Percentiles rank a stretch among this genome's conserved stretches.
These are phyloP conservation scores for Rhizoctonia solani DNA, from an alignment of 1,284 basidiomycete genomes.

Conservation along the genomic window DNA sequence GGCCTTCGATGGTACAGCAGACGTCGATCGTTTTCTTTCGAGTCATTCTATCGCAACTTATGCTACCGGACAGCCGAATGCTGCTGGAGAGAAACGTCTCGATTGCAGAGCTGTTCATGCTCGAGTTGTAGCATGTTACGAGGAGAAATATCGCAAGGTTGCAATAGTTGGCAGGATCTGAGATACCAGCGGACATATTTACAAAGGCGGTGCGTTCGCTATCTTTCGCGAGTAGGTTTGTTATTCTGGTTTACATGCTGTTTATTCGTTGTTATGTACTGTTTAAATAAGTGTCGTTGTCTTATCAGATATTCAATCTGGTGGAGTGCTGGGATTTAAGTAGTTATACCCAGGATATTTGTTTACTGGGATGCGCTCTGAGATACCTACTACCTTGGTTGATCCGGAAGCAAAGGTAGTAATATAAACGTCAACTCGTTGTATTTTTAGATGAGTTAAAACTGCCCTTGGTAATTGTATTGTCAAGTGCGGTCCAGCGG, in stretches of 20 bases:
- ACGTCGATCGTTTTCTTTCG: conserved; percentile 71
- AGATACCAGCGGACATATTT: conserved; percentile 51
- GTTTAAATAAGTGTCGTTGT: conserved; percentile 5
- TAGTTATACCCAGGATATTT: too few relatives aligned
- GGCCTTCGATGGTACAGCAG: conserved; percentile 73
- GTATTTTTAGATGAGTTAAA: conserved; percentile 22
- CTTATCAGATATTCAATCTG: too few relatives aligned
- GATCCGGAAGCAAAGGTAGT: not conserved
- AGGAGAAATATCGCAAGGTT: conserved; percentile 76
- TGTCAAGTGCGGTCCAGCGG: not conserved
- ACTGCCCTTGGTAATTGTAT: conserved; percentile 8
- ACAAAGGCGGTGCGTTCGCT: conserved; percentile 29
- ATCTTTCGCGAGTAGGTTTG: conserved; percentile 5
- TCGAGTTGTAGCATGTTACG: conserved; percentile 61
- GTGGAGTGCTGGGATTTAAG: too few relatives aligned
- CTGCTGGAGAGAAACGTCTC: conserved; percentile 56
- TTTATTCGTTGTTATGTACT: conserved; percentile 25
- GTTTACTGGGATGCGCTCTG: not conserved
- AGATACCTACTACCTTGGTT: not conserved
- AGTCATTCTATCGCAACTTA: conserved; percentile 73
- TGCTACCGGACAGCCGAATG: not conserved
- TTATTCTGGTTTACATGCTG: conserved; percentile 1
- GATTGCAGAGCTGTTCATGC: conserved; percentile 65
- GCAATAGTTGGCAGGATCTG: conserved; percentile 49
- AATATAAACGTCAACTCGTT: not conserved